phyloP scores from a whole-genome alignment of 352 stramenopile species.

The Phytophthora constricta region DNA sequence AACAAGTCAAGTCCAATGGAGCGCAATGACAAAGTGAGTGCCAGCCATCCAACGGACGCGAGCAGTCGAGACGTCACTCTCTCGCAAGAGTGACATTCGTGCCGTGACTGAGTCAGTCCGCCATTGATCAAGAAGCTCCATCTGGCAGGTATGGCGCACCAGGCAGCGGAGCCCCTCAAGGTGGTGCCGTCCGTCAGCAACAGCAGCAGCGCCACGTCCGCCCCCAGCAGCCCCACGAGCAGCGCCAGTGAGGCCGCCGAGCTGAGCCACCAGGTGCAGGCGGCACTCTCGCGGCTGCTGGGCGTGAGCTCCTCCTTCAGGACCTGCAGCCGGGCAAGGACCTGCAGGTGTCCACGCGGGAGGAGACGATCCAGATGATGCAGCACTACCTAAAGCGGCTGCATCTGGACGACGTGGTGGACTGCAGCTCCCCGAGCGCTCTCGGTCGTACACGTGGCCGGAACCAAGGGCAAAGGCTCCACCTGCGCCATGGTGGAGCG shows the following conservation, averaged over 20 bases:
- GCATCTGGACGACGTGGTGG: slow-evolving; percentile 48
- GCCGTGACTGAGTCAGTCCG: no score
- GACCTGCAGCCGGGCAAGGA: slow-evolving; percentile 74
- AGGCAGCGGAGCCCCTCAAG: slow-evolving; percentile 23
- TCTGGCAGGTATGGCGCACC: no score
- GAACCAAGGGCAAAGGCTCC: slow-evolving; percentile 97
- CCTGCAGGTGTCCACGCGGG: slow-evolving; percentile 69
- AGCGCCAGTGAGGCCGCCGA: slow-evolving; percentile 18
- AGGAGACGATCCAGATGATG: slow-evolving; percentile 85
- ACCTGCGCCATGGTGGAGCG: slow-evolving; percentile 89
- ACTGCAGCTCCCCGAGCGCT: slow-evolving; percentile 41
- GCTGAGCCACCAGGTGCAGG: slow-evolving; percentile 52
- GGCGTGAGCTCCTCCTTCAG: slow-evolving; percentile 68
- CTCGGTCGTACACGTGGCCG: slow-evolving; percentile 93
- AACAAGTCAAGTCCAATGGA: no score
- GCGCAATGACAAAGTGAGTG: no score
- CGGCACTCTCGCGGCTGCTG: slow-evolving; percentile 63
- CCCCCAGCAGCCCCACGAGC: slow-evolving; percentile 32
- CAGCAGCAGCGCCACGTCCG: slow-evolving; percentile 32
- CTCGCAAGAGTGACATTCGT: no score
- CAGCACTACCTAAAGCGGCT: slow-evolving; percentile 77
- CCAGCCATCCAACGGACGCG: no score
- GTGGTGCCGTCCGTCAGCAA: slow-evolving; percentile 13
- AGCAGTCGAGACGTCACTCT: no score
- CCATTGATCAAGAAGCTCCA: no score